These are phyloP conservation scores for Globisporangium perplexum DNA, from an alignment of 352 stramenopile species.

Conservation along the genomic window DNA sequence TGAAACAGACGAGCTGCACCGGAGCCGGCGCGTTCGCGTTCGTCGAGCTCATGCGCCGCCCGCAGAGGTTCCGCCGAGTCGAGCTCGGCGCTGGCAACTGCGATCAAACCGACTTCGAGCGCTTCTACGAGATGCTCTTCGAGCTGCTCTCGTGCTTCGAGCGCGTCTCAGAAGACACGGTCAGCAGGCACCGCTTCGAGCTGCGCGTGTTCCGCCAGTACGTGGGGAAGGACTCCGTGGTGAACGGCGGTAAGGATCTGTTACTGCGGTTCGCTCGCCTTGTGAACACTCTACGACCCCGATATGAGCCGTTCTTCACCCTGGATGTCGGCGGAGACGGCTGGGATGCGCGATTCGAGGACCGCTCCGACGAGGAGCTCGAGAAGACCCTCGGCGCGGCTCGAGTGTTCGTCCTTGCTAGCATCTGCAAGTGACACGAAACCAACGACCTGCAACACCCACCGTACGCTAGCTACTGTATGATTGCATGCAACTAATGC, in stretches of 20 bases:
- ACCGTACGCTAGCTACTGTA: no score
- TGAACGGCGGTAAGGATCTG: background rate
- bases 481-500: background rate
- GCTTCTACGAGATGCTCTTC: slow-evolving; percentile 6
- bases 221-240: slow-evolving; percentile 3
- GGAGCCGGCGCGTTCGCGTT: slow-evolving; percentile 9
- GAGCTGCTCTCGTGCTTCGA: slow-evolving; percentile 9
- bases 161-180: background rate
- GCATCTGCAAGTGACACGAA: background rate
- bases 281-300: background rate
- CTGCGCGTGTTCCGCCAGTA: slow-evolving; percentile 7
- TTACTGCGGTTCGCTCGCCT: background rate
- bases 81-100: slow-evolving; percentile 1
- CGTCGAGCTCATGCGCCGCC: slow-evolving; percentile 2
- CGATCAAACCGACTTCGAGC: slow-evolving; percentile 2
- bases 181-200: slow-evolving; percentile 6
- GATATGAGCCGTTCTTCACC: slow-evolving; percentile 1
- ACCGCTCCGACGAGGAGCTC: background rate
- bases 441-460: no score
- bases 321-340: slow-evolving; percentile 4
- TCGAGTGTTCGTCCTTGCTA: slow-evolving; percentile 5
- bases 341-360: slow-evolving; percentile 8
- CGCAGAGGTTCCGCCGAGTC: background rate
- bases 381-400: slow-evolving; percentile 5
- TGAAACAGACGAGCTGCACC: slow-evolving; percentile 13